Evolutionary conservation across 345 rosid species (phyloP).

Genomic region (Brassica rapa): DNA sequence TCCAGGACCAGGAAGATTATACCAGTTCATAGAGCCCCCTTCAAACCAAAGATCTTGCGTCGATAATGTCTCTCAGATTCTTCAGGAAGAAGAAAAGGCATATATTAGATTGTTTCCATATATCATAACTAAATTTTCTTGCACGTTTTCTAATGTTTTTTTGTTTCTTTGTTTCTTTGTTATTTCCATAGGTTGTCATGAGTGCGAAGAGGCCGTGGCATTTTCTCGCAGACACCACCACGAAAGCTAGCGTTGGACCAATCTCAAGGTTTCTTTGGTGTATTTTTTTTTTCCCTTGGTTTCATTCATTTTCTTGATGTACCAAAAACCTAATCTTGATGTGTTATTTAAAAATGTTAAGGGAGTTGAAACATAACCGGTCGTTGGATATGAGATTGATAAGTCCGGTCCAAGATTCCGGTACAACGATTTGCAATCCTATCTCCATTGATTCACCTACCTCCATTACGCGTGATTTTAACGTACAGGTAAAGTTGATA

Average conservation of each 20-base stretch:
- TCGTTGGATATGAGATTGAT: not conserved
- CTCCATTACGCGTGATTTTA: slow-evolving; percentile 16
- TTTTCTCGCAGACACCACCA: slow-evolving; percentile 17
- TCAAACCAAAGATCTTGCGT: slow-evolving; percentile 59
- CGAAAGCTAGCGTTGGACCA: slow-evolving; percentile 13
- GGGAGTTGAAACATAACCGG: slow-evolving; percentile 22
- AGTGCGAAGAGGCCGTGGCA: slow-evolving; percentile 48
- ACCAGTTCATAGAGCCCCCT: slow-evolving; percentile 68
- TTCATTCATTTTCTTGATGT: slow-evolving; percentile 11
- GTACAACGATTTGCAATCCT: slow-evolving; percentile 27
- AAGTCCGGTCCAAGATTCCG: slow-evolving; percentile 25
- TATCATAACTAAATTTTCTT: not conserved
- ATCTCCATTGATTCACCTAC: slow-evolving; percentile 26
- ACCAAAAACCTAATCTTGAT: slow-evolving; percentile 17
- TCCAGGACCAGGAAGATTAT: slow-evolving; percentile 35
- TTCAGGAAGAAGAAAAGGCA: slow-evolving; percentile 52
- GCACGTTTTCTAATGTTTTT: slow-evolving; percentile 10
- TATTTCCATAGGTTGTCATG: slow-evolving; percentile 41
- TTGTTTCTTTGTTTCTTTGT: not conserved
- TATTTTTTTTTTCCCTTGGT: not conserved
- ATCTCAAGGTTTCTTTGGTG: slow-evolving; percentile 22
- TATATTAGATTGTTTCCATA: not conserved
- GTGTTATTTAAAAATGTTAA: slow-evolving; percentile 9
- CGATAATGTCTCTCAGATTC: slow-evolving; percentile 34
- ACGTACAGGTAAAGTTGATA: slow-evolving; percentile 22